phyloP scores from a whole-genome alignment of 495 filamentous ascomycete genomes.

The Pseudomonodictys pantanalensis region DNA sequence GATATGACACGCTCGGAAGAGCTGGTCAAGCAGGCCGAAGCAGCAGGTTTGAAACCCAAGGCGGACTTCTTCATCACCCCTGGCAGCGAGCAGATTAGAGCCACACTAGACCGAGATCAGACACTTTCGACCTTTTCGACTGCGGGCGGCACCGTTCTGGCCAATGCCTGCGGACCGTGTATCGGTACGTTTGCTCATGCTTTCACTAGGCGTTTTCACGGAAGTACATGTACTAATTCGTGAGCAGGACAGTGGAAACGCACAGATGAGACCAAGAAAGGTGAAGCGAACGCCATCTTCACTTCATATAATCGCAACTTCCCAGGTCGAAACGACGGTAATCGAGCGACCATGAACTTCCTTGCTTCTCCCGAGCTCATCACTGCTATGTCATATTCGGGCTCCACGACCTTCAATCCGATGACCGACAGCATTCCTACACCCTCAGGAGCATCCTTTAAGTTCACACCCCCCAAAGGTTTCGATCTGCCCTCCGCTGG shows the following conservation, averaged over 20 bases:
- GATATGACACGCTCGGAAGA: conserved; percentile 95
- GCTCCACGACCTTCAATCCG: conserved; percentile 92
- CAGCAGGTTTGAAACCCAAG: conserved; percentile 82
- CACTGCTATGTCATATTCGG: conserved; percentile 91
- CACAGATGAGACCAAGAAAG: conserved; percentile 76
- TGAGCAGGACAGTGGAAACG: conserved; percentile 97
- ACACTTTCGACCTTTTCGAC: conserved; percentile 82
- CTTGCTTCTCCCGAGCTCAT: conserved; percentile 94
- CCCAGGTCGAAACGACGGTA: conserved; percentile 93
- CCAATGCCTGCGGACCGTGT: conserved; percentile 93
- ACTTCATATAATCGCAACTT: conserved; percentile 99
- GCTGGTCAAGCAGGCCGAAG: conserved; percentile 82
- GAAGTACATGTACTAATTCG: neutral
- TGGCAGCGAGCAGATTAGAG: conserved; percentile 93
- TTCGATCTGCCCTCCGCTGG: conserved; percentile 70
- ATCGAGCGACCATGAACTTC: conserved; percentile 97
- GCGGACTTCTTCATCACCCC: conserved; percentile 94
- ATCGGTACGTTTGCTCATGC: conserved; percentile 67
- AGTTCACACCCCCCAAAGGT: conserved; percentile 78
- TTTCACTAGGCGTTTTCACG: neutral
- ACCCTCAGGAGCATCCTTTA: conserved; percentile 77
- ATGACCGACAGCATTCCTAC: conserved; percentile 81
- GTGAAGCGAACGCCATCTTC: conserved; percentile 89
- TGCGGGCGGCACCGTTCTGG: conserved; percentile 84
- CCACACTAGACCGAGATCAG: conserved; percentile 81